Base-by-base conservation (phyloP, 2,329 filamentous ascomycete species). In the Scytalidium lignicola region DNA sequence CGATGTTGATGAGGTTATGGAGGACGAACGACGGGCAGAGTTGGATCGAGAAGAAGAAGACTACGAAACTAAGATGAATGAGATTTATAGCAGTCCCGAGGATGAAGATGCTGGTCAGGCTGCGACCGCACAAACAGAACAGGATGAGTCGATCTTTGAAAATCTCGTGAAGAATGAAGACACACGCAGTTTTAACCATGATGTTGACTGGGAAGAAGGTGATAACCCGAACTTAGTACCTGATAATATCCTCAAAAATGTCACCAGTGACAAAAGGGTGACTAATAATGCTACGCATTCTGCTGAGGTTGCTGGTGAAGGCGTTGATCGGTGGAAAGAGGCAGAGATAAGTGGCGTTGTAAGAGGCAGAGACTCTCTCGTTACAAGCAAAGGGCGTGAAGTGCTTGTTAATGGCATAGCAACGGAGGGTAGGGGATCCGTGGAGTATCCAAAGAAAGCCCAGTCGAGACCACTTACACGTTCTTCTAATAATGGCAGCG, bases 1-100 rank as follows among this genome's bases (percentile, higher is more conserved):
- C 37, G 91, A 97, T 62, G 90, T 96, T 3, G 93, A 99, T 65
- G 88, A 89, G 61, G 85, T 96, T 51, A 82, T 88, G 62, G 89
- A 93, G 62, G 82, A 92, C 53, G 85, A 90, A 57, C 78, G 85
- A 45, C 77, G 81, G 57, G 80, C 80, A 22, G 85, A 90, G 59
- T 67, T 82, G 44, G 83, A 86, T 57, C 72, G 75, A 13, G 75
- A 71, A 52, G 59, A 64, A 41, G 67, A 71, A 22, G 64, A 70
- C 19, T 83, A 78, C 55, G 75, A 80, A 59, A 67, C 71, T 3
- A 77, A 83, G 45, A 85, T 85, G 80, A 71, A 80, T 26, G 74
- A 76, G 4, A 81, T 86, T 43, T 85, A 87, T 55, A 17, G 15
- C 15, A n/a, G 32, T 5, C 32, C 32, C 4, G 32, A 37, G 4